Evolutionary conservation across 2,329 filamentous ascomycete species (phyloP).

Genomic region (Sporothrix phasma): DNA sequence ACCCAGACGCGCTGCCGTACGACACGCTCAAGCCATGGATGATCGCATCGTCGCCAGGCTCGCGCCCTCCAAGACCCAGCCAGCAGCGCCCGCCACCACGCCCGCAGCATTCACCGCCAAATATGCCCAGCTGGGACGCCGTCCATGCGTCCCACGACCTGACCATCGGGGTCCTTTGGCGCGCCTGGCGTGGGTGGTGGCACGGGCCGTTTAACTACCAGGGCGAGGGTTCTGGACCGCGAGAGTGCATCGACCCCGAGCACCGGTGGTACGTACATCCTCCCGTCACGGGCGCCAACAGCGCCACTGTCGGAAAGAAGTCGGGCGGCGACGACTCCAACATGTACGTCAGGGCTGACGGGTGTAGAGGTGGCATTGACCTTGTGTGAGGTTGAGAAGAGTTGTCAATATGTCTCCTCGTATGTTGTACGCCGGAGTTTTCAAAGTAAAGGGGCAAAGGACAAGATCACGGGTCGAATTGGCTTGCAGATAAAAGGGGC

Average conservation of each 20-base stretch:
- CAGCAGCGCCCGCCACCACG: constrained; percentile 3
- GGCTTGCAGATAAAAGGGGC: not conserved
- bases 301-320: constrained; percentile 27
- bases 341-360: constrained; percentile 29
- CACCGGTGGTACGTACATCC: constrained; percentile 42
- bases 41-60: constrained; percentile 18
- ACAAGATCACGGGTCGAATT: too few species aligned
- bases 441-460: not conserved
- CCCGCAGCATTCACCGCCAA: constrained; percentile 7
- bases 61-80: constrained; percentile 7
- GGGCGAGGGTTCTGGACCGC: constrained; percentile 37
- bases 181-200: constrained; percentile 28
- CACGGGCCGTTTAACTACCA: constrained; percentile 42
- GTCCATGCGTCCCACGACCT: constrained; percentile 39
- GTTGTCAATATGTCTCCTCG: not conserved
- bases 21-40: constrained; percentile 22
- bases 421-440: not conserved
- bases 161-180: constrained; percentile 38
- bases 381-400: not conserved
- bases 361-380: constrained; percentile 12
- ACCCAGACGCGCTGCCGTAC: constrained; percentile 29
- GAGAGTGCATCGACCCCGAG: constrained; percentile 38
- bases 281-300: constrained; percentile 33
- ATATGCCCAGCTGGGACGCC: constrained; percentile 28
- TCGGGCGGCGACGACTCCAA: constrained; percentile 30